A percentile compares a stretch with the other conserved stretches of the same genome.
phyloP scores from a whole-genome alignment of 2,329 filamentous ascomycete species.

The Remersonia thermophila region DNA sequence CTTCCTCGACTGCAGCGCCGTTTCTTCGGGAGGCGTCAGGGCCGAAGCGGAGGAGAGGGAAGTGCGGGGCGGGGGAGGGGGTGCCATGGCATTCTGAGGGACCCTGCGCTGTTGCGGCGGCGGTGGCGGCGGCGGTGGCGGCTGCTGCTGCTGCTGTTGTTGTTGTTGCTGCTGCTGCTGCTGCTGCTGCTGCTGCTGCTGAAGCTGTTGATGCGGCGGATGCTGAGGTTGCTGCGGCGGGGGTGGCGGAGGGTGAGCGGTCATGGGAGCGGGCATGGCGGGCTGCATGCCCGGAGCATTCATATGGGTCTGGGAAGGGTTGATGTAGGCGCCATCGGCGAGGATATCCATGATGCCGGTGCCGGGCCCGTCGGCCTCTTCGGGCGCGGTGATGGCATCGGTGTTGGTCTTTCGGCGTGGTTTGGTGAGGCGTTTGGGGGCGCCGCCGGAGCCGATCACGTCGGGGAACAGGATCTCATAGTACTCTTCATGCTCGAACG shows the following conservation, averaged over 20 bases:
- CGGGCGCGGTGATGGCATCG: conserved; percentile 30
- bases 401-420: conserved; percentile 34
- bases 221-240: conserved; percentile 13
- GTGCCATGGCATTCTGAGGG: conserved; percentile 1
- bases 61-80: conserved; percentile 25
- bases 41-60: conserved; percentile 31
- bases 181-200: conserved; percentile 8
- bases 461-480: conserved; percentile 50
- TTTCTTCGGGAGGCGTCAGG: conserved; percentile 45
- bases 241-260: conserved; percentile 10
- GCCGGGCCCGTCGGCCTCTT: conserved; percentile 37
- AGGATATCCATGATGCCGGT: conserved; percentile 35
- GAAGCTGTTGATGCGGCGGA: conserved; percentile 12
- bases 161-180: conserved; percentile 12
- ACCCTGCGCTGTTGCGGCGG: background rate
- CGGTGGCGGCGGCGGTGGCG: no score
- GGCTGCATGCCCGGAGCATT: conserved; percentile 15
- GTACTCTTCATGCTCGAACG: conserved; percentile 48
- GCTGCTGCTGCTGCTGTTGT: conserved; percentile 11
- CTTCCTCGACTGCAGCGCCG: conserved; percentile 30
- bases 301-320: conserved; percentile 14
- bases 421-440: conserved; percentile 47
- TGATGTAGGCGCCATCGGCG: conserved; percentile 22
- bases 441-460: conserved; percentile 46
- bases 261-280: conserved; percentile 15